Evolutionary conservation across 2,329 filamentous ascomycete species (phyloP).

Genomic region (Zopfia rhizophila): DNA sequence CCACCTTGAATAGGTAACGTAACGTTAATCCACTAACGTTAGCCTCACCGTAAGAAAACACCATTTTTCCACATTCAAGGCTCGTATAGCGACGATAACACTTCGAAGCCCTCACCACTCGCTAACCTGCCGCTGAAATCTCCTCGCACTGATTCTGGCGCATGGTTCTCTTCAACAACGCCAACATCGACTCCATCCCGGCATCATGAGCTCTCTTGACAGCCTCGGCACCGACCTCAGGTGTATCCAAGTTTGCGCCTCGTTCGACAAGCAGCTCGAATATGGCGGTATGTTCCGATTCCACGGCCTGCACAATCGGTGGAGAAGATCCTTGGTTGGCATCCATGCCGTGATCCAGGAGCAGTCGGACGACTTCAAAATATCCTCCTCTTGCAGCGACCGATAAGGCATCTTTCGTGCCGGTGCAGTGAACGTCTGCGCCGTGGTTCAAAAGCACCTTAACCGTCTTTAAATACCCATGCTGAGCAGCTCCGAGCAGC

Average conservation of each 20-base stretch:
- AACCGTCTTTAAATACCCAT: background rate
- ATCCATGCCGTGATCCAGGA: conserved; percentile 37
- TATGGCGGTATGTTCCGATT: conserved; percentile 2
- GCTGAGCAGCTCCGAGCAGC: background rate
- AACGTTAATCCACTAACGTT: too few species aligned
- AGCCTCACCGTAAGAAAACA: too few species aligned
- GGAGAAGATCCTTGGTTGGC: too few species aligned
- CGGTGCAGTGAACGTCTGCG: background rate
- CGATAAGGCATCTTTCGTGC: background rate
- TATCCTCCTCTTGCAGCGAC: conserved; percentile 3
- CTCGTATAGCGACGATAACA: too few species aligned
- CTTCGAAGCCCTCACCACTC: too few species aligned
- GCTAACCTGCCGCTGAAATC: too few species aligned
- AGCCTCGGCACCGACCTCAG: background rate
- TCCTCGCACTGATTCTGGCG: too few species aligned
- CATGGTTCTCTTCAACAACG: conserved; percentile 2
- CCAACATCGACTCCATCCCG: conserved; percentile 9
- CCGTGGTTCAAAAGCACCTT: background rate
- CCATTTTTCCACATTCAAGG: too few species aligned
- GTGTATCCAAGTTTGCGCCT: conserved; percentile 3
- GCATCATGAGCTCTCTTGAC: background rate
- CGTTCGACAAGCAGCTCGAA: conserved; percentile 11
- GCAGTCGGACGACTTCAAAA: background rate
- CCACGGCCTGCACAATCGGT: conserved; percentile 2
- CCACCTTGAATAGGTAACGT: too few species aligned